A percentile compares a stretch with the other conserved stretches of the same genome.
These are phyloP conservation scores for Didymella pomorum DNA, from an alignment of 2,329 filamentous ascomycete genomes.

Conservation along the genomic window DNA sequence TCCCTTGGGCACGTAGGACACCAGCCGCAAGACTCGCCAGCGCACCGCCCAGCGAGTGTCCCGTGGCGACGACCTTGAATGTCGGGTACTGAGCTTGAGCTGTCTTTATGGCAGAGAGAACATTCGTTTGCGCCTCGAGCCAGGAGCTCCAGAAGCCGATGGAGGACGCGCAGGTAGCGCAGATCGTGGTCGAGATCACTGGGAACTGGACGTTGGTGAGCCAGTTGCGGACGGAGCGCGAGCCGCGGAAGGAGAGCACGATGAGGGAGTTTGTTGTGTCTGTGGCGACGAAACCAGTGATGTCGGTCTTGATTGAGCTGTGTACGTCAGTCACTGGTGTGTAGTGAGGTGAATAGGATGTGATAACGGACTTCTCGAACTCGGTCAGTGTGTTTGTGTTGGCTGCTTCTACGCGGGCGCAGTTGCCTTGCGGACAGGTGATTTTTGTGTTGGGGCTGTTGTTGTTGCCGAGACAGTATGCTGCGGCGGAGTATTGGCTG, in stretches of 20 bases:
- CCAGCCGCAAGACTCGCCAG: conserved; percentile 68
- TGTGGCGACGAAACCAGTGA: conserved; percentile 57
- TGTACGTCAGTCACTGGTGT: conserved; percentile 1
- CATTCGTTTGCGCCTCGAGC: conserved; percentile 59
- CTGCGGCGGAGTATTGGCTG: conserved; percentile 62
- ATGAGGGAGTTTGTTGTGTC: conserved; percentile 61
- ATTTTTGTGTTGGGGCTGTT: conserved; percentile 55
- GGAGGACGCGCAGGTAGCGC: conserved; percentile 61
- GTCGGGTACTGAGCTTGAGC: conserved; percentile 59
- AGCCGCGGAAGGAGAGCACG: conserved; percentile 68
- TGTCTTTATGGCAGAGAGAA: conserved; percentile 55
- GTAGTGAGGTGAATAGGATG: too few species aligned
- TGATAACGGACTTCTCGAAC: conserved; percentile 60
- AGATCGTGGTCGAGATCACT: conserved; percentile 53
- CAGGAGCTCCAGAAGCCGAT: conserved; percentile 68
- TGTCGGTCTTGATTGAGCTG: conserved; percentile 51
- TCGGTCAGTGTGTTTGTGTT: conserved; percentile 57
- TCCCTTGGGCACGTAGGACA: conserved; percentile 61
- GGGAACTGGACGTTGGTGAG: conserved; percentile 63
- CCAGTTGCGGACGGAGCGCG: conserved; percentile 67
- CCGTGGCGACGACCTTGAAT: conserved; percentile 66
- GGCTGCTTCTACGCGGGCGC: conserved; percentile 58
- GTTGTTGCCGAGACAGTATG: conserved; percentile 61
- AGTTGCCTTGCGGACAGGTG: conserved; percentile 57
- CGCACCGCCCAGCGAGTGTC: conserved; percentile 74